Evolutionary conservation across 1,284 basidiomycete genomes (phyloP), one percentile per base, ranked within the genome.

Genomic region (Melampsora americana): DNA sequence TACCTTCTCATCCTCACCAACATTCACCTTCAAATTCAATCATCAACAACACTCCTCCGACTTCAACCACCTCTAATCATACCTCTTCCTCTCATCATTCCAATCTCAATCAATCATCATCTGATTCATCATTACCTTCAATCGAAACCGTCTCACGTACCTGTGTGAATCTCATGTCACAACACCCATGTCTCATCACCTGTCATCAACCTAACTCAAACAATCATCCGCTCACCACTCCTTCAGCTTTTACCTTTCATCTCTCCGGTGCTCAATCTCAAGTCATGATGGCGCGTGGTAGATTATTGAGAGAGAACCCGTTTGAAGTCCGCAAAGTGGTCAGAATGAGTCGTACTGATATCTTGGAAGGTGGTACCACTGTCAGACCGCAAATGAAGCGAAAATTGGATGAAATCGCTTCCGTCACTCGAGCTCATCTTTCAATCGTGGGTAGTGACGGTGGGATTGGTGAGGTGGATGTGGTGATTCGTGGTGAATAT

Each of bases 191-290:
- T 72, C 69, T 72, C 69, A 62, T 72, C 61, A 72, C 46, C 44
- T 48, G 60, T 48, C 69, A 72, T 60, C 46, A 46, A n/a, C 11
- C 35, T n/a, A 50, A 65, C n/a, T 42, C 39, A 11, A 42, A 9
- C 39, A 42, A 42, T 12, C 46, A 42, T 42, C 39, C 1, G 46
- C 12, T 12, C 46, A 42, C 11, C 39, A 42, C 39, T 5, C 61
- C 60, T 4, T 28, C 42, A 16, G 53, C 69, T 7, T 72, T 65
- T 65, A 62, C 44, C 83, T 95, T 96, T 82, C 89, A 93, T 83
- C 87, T 97, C 79, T 92, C 91, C 77, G 95, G 95, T 65, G 87
- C 89, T 32, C 94, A 94, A 84, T 91, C 92, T 81, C 92, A 95
- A 83, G 95, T 97, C 79, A 92, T 96, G 89, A 86, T 89, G 73